Conservation (phyloP, 1,139 yeast species). For the Magnusiomyces ingens region DNA sequence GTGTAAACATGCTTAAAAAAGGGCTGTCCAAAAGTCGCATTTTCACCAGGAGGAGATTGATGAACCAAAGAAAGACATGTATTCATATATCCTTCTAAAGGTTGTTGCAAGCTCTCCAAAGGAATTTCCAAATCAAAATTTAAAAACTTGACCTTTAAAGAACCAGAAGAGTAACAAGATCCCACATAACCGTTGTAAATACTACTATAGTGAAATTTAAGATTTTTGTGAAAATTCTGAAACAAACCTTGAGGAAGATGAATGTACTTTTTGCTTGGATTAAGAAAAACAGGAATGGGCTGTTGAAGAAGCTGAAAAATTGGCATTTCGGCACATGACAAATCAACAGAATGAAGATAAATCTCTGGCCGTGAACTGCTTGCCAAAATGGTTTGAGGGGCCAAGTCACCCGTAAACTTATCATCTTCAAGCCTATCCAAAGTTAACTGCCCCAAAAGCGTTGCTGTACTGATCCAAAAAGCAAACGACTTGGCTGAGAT, state of each 20-base stretch:
- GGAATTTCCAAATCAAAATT: not conserved
- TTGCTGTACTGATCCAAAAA: not conserved
- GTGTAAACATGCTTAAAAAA: slow-evolving; percentile 1
- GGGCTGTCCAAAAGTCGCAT: not conserved
- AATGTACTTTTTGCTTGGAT: not conserved
- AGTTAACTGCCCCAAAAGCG: not conserved
- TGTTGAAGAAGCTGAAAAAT: not conserved
- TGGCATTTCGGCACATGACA: not conserved
- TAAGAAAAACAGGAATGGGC: not conserved
- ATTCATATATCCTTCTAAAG: not conserved
- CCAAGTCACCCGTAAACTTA: not conserved
- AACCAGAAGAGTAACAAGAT: not conserved
- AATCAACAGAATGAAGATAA: not conserved
- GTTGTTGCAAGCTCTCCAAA: not conserved
- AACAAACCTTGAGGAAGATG: not conserved
- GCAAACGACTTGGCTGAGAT: not conserved
- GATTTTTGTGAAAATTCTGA: not conserved
- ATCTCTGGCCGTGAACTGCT: not conserved
- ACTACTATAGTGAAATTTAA: not conserved
- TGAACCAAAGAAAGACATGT: not conserved
- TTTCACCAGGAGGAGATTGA: not conserved
- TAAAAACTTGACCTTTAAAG: not conserved
- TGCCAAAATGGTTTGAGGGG: not conserved
- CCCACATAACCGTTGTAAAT: not conserved
- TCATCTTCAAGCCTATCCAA: not conserved